phyloP scores from a whole-genome alignment of 768 basidiomycete species.

The Chalciporus pseudorubinellus region DNA sequence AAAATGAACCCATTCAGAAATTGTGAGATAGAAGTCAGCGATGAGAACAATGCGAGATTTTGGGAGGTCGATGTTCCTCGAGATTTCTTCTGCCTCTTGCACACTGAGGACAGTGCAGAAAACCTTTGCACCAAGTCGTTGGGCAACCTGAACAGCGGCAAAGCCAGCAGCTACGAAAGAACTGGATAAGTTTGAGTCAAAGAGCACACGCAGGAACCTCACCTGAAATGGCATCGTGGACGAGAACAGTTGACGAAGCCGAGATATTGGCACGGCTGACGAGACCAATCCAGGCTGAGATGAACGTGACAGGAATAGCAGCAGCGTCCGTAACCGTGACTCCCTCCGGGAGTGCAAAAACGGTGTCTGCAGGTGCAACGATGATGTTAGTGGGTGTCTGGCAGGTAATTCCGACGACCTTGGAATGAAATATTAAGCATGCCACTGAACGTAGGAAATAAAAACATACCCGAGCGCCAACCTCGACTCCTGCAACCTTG shows the following conservation, averaged over 20 bases:
- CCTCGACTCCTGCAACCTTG: conserved; percentile 3
- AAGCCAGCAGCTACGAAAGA: conserved; percentile 12
- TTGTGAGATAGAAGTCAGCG: conserved; percentile 9
- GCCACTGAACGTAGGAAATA: too few species aligned
- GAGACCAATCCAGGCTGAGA: conserved; percentile 29
- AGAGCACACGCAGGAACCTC: too few species aligned
- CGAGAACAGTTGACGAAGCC: conserved; percentile 21
- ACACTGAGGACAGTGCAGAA: conserved; percentile 21
- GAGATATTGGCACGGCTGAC: conserved; percentile 17
- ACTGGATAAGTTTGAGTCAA: too few species aligned
- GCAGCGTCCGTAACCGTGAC: conserved; percentile 18
- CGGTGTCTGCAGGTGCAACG: conserved; percentile 11
- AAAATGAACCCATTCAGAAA: conserved; percentile 13
- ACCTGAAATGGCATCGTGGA: conserved; percentile 27
- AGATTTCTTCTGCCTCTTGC: conserved; percentile 15
- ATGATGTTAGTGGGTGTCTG: conserved; percentile 17
- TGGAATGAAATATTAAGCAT: too few species aligned
- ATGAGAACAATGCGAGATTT: conserved; percentile 10
- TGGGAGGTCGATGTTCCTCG: conserved; percentile 10
- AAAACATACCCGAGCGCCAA: conserved; percentile 7
- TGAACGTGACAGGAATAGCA: conserved; percentile 20
- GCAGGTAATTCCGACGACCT: conserved; percentile 16
- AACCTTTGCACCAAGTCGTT: conserved; percentile 18
- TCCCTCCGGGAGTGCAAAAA: conserved; percentile 14
- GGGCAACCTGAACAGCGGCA: conserved; percentile 26